Evolutionary conservation across 371 early-diverging fungal genomes (phyloP), one percentile per base, ranked within the genome.

Genomic region (Apophysomyces sp.): DNA sequence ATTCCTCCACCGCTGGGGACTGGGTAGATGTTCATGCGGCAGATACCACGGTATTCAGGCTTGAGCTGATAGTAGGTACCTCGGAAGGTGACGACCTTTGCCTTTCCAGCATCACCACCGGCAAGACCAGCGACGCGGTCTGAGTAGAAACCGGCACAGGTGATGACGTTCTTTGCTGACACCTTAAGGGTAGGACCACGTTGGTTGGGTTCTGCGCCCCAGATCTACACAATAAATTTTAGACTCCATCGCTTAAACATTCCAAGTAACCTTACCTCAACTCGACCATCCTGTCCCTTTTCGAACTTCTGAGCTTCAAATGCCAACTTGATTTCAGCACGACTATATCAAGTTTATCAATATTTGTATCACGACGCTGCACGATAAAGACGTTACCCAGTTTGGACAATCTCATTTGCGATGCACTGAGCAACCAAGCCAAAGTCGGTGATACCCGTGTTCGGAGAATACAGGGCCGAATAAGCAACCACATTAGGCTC

Each of bases 1-100:
- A 80, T 80, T 37, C 81, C 81, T 28, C 78, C 77, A 55, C 78
- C 78, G 16, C 81, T 80, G 29, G 81, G 81, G n/a, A 80, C 63
- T 30, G 81, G 81, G 29, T 80, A 80, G 57, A 80, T 71, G 57
- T 80, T 80, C 76, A 77, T 77, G 53, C 76, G 73, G 34, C 75
- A 75, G 58, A 80, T 76, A 36, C 74, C 76, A 51, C 81, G 76
- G 53, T 77, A 77, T 65, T 77, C 81, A 18, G 76, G 77, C 52
- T 80, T 80, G 5, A 80, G 55, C 54, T 80, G 81, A 55, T 80
- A 80, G 52, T 80, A 80, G 7, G 76, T 77, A 41, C 81, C 81
- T 37, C 81, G 68, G 68, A 80, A 80, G 12, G 81, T 80, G 28
- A 77, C 77, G 0, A 80, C 76, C 65, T 74, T 73, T 44, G 76